phyloP scores from a whole-genome alignment of 306 rosid species.

The Argentina anserina region DNA sequence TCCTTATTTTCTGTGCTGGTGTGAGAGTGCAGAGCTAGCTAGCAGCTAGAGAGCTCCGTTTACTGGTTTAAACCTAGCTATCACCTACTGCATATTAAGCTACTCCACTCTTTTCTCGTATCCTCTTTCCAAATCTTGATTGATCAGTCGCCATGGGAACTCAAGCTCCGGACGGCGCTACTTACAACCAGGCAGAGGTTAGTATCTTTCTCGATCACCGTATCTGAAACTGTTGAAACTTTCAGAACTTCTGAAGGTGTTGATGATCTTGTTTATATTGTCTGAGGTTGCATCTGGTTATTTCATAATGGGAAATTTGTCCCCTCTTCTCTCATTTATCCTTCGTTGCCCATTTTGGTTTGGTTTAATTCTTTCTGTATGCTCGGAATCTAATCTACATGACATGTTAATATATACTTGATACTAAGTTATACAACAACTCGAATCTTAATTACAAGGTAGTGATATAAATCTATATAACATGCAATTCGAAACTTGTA shows the following conservation, averaged over 20 bases:
- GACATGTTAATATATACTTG: no score
- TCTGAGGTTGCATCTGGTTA: background rate
- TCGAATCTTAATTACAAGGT: no score
- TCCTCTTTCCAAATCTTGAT: background rate
- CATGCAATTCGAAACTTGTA: background rate
- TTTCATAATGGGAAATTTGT: background rate
- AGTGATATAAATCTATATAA: no score
- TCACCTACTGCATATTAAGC: background rate
- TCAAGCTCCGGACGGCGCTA: conserved; percentile 21
- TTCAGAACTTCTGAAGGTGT: background rate
- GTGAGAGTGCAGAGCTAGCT: background rate
- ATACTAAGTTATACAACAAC: no score
- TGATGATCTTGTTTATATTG: background rate
- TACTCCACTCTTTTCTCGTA: background rate
- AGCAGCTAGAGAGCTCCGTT: background rate
- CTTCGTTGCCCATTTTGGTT: background rate
- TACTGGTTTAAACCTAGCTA: background rate
- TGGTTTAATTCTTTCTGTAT: background rate
- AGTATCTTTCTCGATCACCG: conserved; percentile 22
- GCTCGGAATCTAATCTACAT: background rate
- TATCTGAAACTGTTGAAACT: background rate
- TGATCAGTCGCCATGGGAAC: conserved; percentile 32
- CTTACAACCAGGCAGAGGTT: conserved; percentile 13
- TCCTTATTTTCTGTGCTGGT: background rate
- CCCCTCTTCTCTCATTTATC: no score